Evolutionary conservation across 306 rosid species (phyloP).

Genomic region (Chamaecrista fasciculata): DNA sequence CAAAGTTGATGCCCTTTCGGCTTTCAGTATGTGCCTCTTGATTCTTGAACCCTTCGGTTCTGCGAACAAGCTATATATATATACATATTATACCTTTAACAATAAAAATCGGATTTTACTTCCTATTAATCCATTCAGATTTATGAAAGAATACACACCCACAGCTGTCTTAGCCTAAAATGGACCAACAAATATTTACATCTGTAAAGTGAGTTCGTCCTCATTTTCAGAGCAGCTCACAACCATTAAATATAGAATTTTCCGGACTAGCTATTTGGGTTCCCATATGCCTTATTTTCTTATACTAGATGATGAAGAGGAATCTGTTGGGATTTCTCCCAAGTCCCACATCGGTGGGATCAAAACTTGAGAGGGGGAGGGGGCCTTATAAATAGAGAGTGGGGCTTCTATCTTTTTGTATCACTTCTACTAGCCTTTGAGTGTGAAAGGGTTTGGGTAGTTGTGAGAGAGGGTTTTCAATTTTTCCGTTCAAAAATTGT

Average conservation of each 20-base stretch:
- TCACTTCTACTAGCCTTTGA: no score
- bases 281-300: not conserved
- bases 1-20: not conserved
- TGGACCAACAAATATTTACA: conserved; percentile 15
- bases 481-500: no score
- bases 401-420: no score
- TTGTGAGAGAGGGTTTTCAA: no score
- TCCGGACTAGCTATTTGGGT: not conserved
- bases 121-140: not conserved
- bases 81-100: no score
- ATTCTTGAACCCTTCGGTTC: not conserved
- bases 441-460: no score
- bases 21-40: not conserved
- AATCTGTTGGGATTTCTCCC: no score
- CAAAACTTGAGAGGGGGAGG: no score
- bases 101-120: not conserved
- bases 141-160: not conserved
- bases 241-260: not conserved
- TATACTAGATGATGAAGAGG: not conserved
- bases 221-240: conserved; percentile 1
- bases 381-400: no score
- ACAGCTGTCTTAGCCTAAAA: conserved; percentile 16
- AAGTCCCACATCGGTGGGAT: no score
- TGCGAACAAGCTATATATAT: no score
- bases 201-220: conserved; percentile 8